Evolutionary conservation across 2,329 filamentous ascomycete genomes (phyloP), one percentile per base, ranked within the genome.

Genomic region (Trichoderma koningii): DNA sequence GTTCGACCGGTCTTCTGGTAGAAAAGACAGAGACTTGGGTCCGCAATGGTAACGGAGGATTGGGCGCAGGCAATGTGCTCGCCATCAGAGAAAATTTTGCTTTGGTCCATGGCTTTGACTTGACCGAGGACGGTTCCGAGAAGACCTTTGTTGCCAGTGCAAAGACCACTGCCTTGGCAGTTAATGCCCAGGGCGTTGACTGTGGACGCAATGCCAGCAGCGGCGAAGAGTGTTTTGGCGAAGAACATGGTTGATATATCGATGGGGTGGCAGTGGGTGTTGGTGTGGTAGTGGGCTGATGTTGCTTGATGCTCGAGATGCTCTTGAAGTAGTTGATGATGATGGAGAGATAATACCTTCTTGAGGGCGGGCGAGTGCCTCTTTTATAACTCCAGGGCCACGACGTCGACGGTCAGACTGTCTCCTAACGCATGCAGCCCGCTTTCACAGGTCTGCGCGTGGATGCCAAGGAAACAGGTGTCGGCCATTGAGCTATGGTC

Each of bases 1-100:
- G 50, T 55, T 19, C 67, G 66, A 17, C 66, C 66, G 1, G 66
- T 66, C 6, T 64, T 64, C 41, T 67, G 67, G 55, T 67, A 68
- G 34, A 67, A 67, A 55, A 68, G 15, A 4, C 53, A 55, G 21
- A 55, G 53, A 7, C 19, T 44, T 2, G 53, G 41, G 21, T n/a
- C 28, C 1, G 38, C 53, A 9, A 44, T 17, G 17, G 19, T 28
- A 21, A n/a, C 10, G 23, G 21, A 15, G 1, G 23, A 28, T 3
- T 21, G 6, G 7, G 14, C 21, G 9, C 53, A 55, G 21, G 38
- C 14, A 23, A 44, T 28, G 21, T 44, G 21, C 14, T 55, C 21
- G 26, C 53, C 53, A 17, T 55, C 53, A 3, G 38, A 26, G 21
- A 44, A 55, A 4, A 7, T 5, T 17, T 55, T 19, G 15, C n/a